Evolutionary conservation across 2,329 filamentous ascomycete species (phyloP), one percentile per base, ranked within the genome.

Genomic region (Fusarium nematophilum): DNA sequence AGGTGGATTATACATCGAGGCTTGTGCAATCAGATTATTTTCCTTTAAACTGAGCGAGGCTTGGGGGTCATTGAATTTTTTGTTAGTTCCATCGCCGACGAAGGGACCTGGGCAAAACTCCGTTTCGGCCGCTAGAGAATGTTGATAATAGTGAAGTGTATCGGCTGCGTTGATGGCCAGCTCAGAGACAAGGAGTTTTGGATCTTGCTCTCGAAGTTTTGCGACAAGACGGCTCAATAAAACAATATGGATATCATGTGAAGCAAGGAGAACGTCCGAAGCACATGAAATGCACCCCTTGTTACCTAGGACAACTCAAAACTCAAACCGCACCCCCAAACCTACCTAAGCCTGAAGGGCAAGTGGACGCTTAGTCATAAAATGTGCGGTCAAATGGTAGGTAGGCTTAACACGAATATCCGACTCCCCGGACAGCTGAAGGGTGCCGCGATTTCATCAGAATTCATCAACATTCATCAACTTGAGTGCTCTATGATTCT

Each of bases 221-320:
- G 9, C 29, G 21, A n/a, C 23, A 14, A 30, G 21, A 44, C 15
- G 31, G 17, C 37, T 42, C 26, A 43, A 42, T 31, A 42, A 33
- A 45, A 48, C 13, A 17, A 30, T 26, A 31, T n/a, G n/a, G n/a
- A n/a, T n/a, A 59, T 34, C 37, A 64, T 42, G 33, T 64, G 59
- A 59, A 60, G 27, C 42, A 59, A 33, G 25, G 11, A 42, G 31
- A 6, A 11, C 21, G 29, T 29, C 31, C 18, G 31, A 50, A 9
- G 30, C 11, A 13, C 34, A 56, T 44, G 23, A 38, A 29, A 29
- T 46, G 17, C n/a, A n/a, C 36, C 51, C 60, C 51, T 61, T 49
- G 56, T 61, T 61, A 57, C 46, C 39, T 14, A 14, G 31, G 43
- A 45, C 48, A 42, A 64, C 60, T 61, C 17, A 23, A 43, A 64